Evolutionary conservation across 495 filamentous ascomycete genomes (phyloP), one percentile per base, ranked within the genome.

Genomic region (Neurospora sp.): DNA sequence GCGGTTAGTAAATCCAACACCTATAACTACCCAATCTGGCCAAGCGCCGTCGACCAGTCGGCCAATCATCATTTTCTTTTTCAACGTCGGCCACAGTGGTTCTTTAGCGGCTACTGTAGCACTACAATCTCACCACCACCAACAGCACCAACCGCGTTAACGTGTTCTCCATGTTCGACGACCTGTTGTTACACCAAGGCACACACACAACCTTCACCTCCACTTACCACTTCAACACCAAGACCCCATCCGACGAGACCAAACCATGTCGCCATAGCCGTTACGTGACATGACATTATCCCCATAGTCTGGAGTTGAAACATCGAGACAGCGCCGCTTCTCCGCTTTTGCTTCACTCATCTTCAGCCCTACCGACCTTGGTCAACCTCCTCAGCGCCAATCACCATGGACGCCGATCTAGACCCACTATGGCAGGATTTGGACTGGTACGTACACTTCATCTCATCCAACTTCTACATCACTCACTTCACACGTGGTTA

Each of bases 351-450:
- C 4, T 53, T 53, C 10, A 59, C 20, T 59, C 48, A 59, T 59
- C 48, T 59, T 18, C 18, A 45, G 35, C 40, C 38, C 40, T 69
- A 9, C 35, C 27, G 1, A 8, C 9, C 14, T 48, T 35, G 18
- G 20, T 38, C 40, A 48, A 22, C 16, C 68, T 35, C 61, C 70
- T 71, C 70, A 35, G 42, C 12, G 69, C 69, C 72, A 40, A 85
- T 85, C 82, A 78, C 81, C 71, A 74, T 86, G 76, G 83, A 85
- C 73, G 82, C 78, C 42, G 85, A 87, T 75, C 81, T 90, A 75
- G 89, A 91, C 82, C 87, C 90, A 80, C 85, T 90, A 77, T 93
- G 90, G 90, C 86, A 91, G 71, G 89, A 92, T 78, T 83, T 90
- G 71, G 88, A 88, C 78, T 85, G 88, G 86, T 89, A 83, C 70